phyloP scores from a whole-genome alignment of 805 yeast genomes.

The Pichia exigua region DNA sequence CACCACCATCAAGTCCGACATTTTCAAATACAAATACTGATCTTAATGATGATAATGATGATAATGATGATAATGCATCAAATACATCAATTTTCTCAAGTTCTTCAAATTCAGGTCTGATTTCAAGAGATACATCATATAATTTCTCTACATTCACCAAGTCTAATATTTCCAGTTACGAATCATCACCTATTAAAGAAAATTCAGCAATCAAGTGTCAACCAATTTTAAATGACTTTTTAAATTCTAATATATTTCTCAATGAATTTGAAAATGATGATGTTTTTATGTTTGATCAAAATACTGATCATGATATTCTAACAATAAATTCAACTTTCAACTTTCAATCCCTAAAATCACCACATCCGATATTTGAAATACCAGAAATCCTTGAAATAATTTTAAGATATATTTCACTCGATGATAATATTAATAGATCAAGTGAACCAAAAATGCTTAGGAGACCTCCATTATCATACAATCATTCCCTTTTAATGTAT shows the following conservation, averaged over 20 bases:
- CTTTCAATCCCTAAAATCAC: neutral
- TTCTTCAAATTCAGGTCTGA: neutral
- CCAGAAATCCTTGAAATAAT: conserved; percentile 71
- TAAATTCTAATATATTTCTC: conserved; percentile 1
- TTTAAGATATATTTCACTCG: conserved; percentile 51
- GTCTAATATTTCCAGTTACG: neutral
- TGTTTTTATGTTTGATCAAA: neutral
- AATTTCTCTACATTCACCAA: neutral
- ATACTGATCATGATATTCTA: neutral
- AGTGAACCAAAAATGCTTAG: conserved; percentile 52
- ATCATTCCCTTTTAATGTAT: conserved; percentile 55
- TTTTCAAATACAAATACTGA: neutral
- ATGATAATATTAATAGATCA: conserved; percentile 41
- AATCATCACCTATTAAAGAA: conserved; percentile 2
- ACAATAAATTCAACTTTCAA: neutral
- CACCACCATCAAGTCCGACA: conserved; percentile 9
- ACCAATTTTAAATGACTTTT: neutral
- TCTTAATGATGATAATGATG: neutral
- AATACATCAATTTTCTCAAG: conserved; percentile 6
- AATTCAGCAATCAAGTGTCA: neutral
- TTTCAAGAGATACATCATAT: conserved; percentile 3
- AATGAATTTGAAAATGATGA: neutral
- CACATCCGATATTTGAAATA: conserved; percentile 44
- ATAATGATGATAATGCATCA: conserved; percentile 3
- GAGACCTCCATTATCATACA: conserved; percentile 64